Evolutionary conservation across 169 alveolate genomes (phyloP), one percentile per base, ranked within the genome.

Genomic region (Plasmodium cynomolgi): DNA sequence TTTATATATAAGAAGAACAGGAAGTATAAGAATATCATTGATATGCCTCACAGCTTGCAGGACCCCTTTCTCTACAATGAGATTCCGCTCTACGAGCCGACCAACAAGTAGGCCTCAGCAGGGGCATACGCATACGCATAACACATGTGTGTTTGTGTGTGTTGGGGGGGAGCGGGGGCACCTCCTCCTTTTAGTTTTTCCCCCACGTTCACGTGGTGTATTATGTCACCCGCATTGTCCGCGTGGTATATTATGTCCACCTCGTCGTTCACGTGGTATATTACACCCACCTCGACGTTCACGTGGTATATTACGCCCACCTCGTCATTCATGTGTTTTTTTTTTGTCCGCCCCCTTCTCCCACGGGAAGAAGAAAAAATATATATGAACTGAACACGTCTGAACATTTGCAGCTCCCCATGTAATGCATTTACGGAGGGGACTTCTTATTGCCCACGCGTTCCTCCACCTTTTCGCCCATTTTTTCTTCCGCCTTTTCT

Each of bases 11-110:
- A 95, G 73, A 88, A 95, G 9, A 84, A 85, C 26, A 77, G 83
- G 26, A 83, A 74, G 71, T 96, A 95, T 39, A 94, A 96, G 41
- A 90, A 92, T 58, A 92, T 96, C 8, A 81, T 96, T 39, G 95
- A 96, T 75, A 74, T 90, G 79, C 96, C 96, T 0, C 95, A 93
- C 56, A 73, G 92, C 29, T 50, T 83, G 39, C 82, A 92, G 58
- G 97, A 96, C 33, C 97, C 97, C 11, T 96, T 96, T 92, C 92
- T 92, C 11, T 96, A 91, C 47, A 96, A 95, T 20, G 97, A 96
- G 73, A 91, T 91, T 17, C 96, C 97, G 9, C 79, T 95, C n/a
- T 83, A 95, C 37, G 97, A 95, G 75, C 93, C 95, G 15, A 84
- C 91, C 58, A 77, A 91, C 39, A 84, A 83, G 88, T 72, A 33